phyloP scores from a whole-genome alignment of 495 filamentous ascomycete genomes.

The Lentithecium fluviatile region DNA sequence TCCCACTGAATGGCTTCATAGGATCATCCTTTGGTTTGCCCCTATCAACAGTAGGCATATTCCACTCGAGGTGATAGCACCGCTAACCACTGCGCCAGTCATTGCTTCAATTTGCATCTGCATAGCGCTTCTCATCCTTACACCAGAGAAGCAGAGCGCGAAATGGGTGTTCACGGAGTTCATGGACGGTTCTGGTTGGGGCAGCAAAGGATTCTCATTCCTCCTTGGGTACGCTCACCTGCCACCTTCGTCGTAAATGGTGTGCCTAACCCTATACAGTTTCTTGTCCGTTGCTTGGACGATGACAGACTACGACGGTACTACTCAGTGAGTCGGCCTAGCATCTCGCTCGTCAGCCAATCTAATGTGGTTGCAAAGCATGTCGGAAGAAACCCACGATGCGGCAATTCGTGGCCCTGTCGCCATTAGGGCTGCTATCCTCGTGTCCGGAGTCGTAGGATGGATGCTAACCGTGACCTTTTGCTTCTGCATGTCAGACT shows the following conservation, averaged over 20 bases:
- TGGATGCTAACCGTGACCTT: constrained; percentile 67
- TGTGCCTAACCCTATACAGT: constrained; percentile 27
- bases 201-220: constrained; percentile 63
- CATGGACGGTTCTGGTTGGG: constrained; percentile 61
- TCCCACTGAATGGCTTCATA: constrained; percentile 62
- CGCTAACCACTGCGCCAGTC: constrained; percentile 25
- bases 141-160: constrained; percentile 58
- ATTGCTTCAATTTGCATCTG: constrained; percentile 54
- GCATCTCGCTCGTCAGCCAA: constrained; percentile 7
- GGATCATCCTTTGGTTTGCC: constrained; percentile 68
- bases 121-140: constrained; percentile 59
- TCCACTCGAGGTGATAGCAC: not conserved
- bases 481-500: constrained; percentile 66
- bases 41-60: constrained; percentile 62
- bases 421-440: constrained; percentile 62
- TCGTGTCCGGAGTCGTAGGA: constrained; percentile 64
- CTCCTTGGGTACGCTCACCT: constrained; percentile 53
- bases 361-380: constrained; percentile 44
- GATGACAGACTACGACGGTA: constrained; percentile 76
- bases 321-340: constrained; percentile 57
- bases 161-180: constrained; percentile 65
- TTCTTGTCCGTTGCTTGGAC: constrained; percentile 70
- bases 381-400: constrained; percentile 74
- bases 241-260: not conserved
- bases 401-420: constrained; percentile 65